Evolutionary conservation across 1,284 basidiomycete genomes (phyloP).

Genomic region (Ustilago sp.): DNA sequence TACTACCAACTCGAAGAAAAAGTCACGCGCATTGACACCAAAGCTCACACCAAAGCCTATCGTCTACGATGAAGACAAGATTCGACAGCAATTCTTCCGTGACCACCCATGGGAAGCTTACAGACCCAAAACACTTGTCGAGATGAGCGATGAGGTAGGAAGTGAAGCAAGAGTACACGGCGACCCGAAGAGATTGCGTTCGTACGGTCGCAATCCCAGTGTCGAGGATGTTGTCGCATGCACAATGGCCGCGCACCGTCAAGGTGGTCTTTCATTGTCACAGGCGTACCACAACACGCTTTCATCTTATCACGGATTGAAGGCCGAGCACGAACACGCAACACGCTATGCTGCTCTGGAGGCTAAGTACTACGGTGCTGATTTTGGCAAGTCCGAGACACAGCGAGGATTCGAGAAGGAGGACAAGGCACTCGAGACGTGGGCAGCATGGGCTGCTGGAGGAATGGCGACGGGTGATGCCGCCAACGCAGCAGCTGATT

Average conservation of each 20-base stretch:
- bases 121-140: constrained; percentile 81
- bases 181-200: constrained; percentile 72
- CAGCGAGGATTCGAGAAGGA: constrained; percentile 62
- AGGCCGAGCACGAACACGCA: constrained; percentile 78
- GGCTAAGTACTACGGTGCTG: constrained; percentile 82
- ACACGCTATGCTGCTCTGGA: constrained; percentile 82
- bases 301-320: constrained; percentile 55
- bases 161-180: constrained; percentile 75
- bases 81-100: constrained; percentile 89
- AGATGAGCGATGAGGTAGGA: constrained; percentile 72
- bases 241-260: constrained; percentile 80
- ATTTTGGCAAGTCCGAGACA: constrained; percentile 73
- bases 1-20: constrained; percentile 54
- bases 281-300: constrained; percentile 77
- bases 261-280: constrained; percentile 78
- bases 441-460: constrained; percentile 53
- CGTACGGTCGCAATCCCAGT: constrained; percentile 76
- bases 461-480: constrained; percentile 16
- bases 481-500: constrained; percentile 21
- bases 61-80: constrained; percentile 84
- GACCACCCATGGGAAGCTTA: constrained; percentile 98
- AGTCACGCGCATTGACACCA: constrained; percentile 71
- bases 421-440: constrained; percentile 54
- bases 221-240: constrained; percentile 89
- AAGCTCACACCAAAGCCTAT: constrained; percentile 77